Evolutionary conservation across 2,329 filamentous ascomycete genomes (phyloP), one percentile per base, ranked within the genome.

Genomic region (Neopestalotiopsis sp.): DNA sequence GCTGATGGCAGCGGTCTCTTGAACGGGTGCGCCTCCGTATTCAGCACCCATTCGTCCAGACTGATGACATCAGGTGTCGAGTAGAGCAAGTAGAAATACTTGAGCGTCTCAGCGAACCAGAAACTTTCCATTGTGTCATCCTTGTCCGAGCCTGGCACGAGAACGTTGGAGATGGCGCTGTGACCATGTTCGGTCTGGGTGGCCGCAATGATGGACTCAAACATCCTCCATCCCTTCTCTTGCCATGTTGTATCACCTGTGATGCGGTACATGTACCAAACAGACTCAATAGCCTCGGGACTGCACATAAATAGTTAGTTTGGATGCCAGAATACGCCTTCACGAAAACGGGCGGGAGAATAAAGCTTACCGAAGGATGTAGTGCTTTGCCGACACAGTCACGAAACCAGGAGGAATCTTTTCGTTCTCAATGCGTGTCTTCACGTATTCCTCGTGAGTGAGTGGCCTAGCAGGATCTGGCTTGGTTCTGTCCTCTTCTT

Each of bases 191-290:
- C 81, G 0, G 92, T 91, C 49, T 84, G 82, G 2, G 93, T 94
- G 40, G 89, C 85, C 42, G 85, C 85, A 68, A 92, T 84, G 65
- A 96, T 89, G 24, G 91, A 85, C 71, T 90, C 82, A 78, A 94
- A 97, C 93, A 97, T 97, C 64, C 85, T 84, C 94, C 94, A 97
- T 17, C 93, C 95, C 72, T 92, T 91, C 34, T 97, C 93, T 77
- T 92, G 91, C 86, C 93, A 94, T 4, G 81, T 79, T 1, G 85
- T 81, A 72, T 96, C 92, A 62, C 94, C 94, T 0, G 94, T 97
- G 80, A 97, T 94, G 76, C 94, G 92, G 82, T 97, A 96, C 84
- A 97, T 91, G 81, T 95, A 93, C 87, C 94, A 97, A 14, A 97
- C 90, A 0, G 91, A 94, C 76, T 97, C 94, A 74, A 97, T 94